Percentiles rank a stretch among this genome's conserved stretches.
Evolutionary conservation across 2,329 filamentous ascomycete genomes (phyloP).

Genomic region (Teratosphaeria viscida): DNA sequence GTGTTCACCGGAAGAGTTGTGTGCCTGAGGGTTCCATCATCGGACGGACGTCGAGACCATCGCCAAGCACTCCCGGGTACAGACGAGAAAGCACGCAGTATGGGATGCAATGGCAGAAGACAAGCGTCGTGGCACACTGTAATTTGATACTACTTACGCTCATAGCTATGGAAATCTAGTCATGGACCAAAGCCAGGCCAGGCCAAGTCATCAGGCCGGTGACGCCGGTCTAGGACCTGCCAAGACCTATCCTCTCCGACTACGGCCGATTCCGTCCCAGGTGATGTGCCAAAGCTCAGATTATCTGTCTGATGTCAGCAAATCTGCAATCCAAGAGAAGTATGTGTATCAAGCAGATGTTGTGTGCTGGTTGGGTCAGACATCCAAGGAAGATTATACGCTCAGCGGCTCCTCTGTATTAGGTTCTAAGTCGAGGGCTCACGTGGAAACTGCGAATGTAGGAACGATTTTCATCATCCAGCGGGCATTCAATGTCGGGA

Average conservation of each 20-base stretch:
- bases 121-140: not conserved
- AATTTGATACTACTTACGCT: not conserved
- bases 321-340: not conserved
- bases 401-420: conserved; percentile 27
- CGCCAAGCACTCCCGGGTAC: not conserved
- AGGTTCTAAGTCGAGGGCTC: conserved; percentile 32
- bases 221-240: too few relatives aligned
- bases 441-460: conserved; percentile 85
- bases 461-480: conserved; percentile 41
- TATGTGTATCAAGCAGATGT: not conserved
- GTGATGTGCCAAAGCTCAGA: too few relatives aligned
- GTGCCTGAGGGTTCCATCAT: too few relatives aligned
- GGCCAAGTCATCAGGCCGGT: too few relatives aligned
- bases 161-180: not conserved
- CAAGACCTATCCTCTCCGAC: too few relatives aligned
- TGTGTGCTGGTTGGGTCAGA: conserved; percentile 16
- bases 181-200: too few relatives aligned
- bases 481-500: not conserved
- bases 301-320: not conserved
- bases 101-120: not conserved
- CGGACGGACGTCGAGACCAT: too few relatives aligned
- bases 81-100: not conserved
- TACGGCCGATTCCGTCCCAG: too few relatives aligned
- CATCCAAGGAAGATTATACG: conserved; percentile 33
- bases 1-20: too few relatives aligned